Base-by-base conservation (phyloP, 176 grass and related monocot genomes). In the Oryza coarctata region DNA sequence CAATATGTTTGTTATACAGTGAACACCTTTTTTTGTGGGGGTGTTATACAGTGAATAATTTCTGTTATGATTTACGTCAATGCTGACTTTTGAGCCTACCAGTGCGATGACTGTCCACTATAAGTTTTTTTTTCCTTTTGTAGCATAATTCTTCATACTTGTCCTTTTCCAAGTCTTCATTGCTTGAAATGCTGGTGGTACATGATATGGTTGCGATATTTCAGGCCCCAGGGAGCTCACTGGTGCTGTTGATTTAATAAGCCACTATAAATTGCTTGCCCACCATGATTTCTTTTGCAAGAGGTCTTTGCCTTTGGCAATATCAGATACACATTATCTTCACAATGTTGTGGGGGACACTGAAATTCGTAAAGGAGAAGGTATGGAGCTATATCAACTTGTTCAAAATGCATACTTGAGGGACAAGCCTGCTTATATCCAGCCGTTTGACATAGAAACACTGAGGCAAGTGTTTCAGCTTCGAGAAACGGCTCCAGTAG, bases 261-360 rank as follows among this genome's bases (percentile, higher is more conserved):
- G 62, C 82, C 91, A 90, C 75, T 94, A 91, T 91, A 99, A 93
- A 87, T 69, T 99, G 72, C 78, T 73, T 36, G 45, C 67, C 3
- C 96, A 99, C 70, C 90, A 99, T 88, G 93, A 93, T 82, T 99
- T 99, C 85, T 99, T 99, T 82, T 99, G 96, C 86, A 99, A 95
- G 86, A 91, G 71, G 62, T 68, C 82, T 73, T 80, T 99, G 70
- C 93, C 93, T 39, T 15, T 92, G 55, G 88, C 96, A 73, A 91
- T 99, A 65, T 91, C 93, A 76, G 93, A 95, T 88, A 93, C 96
- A 47, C 93, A 99, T 83, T 98, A 99, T 81, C 85, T 99, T 87
- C 89, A 94, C 70, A 95, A 93, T 92, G 85, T 93, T 49, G 91
- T 88, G 52, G 96, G 96, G 12, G 93, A 99, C 44, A 93, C 87